These are phyloP conservation scores for Cerrena zonata DNA, from an alignment of 1,284 basidiomycete genomes.

Conservation along the genomic window DNA sequence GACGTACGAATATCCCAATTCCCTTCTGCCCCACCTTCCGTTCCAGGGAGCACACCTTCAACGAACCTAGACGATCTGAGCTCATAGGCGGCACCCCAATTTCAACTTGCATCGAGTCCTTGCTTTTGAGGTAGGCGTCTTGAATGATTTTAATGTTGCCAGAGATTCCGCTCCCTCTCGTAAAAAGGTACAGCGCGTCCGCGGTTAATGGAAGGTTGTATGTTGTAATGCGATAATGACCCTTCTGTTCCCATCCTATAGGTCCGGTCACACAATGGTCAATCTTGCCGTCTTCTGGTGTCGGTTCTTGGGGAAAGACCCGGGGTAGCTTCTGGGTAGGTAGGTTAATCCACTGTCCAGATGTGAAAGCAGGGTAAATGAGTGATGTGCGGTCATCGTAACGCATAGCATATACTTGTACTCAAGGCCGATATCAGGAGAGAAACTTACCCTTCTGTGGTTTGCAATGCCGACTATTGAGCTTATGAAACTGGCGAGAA, in stretches of 20 bases:
- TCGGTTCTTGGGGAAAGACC: neutral
- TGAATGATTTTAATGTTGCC: slow-evolving; percentile 19
- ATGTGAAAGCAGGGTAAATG: neutral
- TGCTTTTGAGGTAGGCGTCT: slow-evolving; percentile 6
- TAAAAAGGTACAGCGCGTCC: slow-evolving; percentile 22
- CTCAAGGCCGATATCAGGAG: neutral
- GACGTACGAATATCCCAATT: slow-evolving; percentile 24
- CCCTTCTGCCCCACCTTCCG: slow-evolving; percentile 17
- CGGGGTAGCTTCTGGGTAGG: neutral
- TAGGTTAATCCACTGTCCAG: neutral
- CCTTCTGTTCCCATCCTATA: slow-evolving; percentile 1
- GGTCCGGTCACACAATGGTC: slow-evolving; percentile 6
- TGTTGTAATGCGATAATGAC: neutral
- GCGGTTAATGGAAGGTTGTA: slow-evolving; percentile 21
- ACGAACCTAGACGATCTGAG: slow-evolving; percentile 9
- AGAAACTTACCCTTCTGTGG: slow-evolving; percentile 4
- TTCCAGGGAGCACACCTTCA: slow-evolving; percentile 22
- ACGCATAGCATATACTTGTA: neutral
- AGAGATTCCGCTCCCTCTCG: slow-evolving; percentile 17
- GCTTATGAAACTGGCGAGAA: slow-evolving; percentile 17
- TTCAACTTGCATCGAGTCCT: slow-evolving; percentile 17
- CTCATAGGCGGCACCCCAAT: slow-evolving; percentile 14
- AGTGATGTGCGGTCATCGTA: neutral
- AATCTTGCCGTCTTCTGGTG: neutral
- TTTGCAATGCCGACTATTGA: slow-evolving; percentile 13